These are phyloP conservation scores for Tephrocybe rancida DNA, from an alignment of 768 basidiomycete genomes.

Conservation along the genomic window DNA sequence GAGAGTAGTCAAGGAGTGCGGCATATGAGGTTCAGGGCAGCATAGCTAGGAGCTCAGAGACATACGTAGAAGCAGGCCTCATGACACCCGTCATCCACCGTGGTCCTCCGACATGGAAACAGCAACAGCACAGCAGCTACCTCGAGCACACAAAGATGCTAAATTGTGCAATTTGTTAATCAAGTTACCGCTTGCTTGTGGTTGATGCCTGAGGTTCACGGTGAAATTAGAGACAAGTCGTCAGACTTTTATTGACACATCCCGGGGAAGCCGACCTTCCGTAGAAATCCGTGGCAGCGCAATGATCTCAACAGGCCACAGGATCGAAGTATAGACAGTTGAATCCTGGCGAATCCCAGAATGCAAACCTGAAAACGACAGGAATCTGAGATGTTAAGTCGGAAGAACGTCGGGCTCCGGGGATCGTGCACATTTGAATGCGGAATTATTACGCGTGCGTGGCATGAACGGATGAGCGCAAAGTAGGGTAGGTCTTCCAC, in stretches of 20 bases:
- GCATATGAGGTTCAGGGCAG: too few relatives aligned
- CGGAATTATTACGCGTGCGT: slow-evolving; percentile 2
- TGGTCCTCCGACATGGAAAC: too few relatives aligned
- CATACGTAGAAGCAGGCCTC: too few relatives aligned
- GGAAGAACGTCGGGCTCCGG: slow-evolving; percentile 8
- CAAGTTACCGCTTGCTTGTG: too few relatives aligned
- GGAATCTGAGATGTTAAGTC: slow-evolving; percentile 3
- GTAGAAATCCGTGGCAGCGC: background rate
- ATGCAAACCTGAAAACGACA: background rate
- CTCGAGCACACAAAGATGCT: too few relatives aligned
- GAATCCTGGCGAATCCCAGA: background rate
- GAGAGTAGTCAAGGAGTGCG: too few relatives aligned
- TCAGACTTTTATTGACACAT: too few relatives aligned
- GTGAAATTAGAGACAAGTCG: background rate
- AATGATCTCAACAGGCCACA: background rate
- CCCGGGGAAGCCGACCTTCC: background rate
- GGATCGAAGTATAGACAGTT: background rate
- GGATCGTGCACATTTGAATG: slow-evolving; percentile 1
- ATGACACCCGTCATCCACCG: too few relatives aligned
- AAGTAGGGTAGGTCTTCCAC: background rate
- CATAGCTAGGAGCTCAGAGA: too few relatives aligned
- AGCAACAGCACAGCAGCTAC: too few relatives aligned
- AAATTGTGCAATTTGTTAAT: too few relatives aligned
- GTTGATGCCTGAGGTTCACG: too few relatives aligned
- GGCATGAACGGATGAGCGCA: background rate